These are phyloP conservation scores for Penicillium sp. DNA, from an alignment of 2,329 filamentous ascomycete species.

Conservation along the genomic window DNA sequence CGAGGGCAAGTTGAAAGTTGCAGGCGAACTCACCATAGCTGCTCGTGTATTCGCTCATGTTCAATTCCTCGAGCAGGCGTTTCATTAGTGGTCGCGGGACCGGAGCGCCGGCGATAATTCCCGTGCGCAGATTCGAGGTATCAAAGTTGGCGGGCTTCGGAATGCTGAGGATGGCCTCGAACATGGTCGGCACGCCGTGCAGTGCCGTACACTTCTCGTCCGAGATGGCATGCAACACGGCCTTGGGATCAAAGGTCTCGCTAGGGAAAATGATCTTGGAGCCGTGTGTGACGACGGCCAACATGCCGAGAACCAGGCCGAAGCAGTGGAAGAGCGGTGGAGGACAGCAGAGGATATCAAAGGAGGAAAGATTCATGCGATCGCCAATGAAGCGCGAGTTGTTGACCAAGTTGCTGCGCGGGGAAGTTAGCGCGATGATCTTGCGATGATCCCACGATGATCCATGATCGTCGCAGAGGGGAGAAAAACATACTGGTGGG, in stretches of 20 bases:
- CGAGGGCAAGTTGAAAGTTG: background rate
- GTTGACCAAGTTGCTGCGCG: constrained; percentile 54
- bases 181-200: constrained; percentile 85
- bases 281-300: constrained; percentile 74
- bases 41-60: constrained; percentile 74
- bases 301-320: constrained; percentile 75
- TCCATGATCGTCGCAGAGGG: background rate
- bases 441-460: background rate
- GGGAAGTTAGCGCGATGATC: constrained; percentile 12
- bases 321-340: constrained; percentile 88
- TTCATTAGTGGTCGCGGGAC: constrained; percentile 78
- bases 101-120: constrained; percentile 78
- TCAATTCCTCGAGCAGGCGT: constrained; percentile 69
- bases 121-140: constrained; percentile 66
- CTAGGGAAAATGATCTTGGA: constrained; percentile 76
- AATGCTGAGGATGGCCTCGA: constrained; percentile 65
- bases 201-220: constrained; percentile 73
- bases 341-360: constrained; percentile 76
- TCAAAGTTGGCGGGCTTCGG: constrained; percentile 54
- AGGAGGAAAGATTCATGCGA: constrained; percentile 69
- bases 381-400: constrained; percentile 74
- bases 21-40: constrained; percentile 55
- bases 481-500: constrained; percentile 59
- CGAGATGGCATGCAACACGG: constrained; percentile 68
- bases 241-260: constrained; percentile 71